Evolutionary conservation across 305 asterid species (phyloP).

Genomic region (Coffea humblotiana): DNA sequence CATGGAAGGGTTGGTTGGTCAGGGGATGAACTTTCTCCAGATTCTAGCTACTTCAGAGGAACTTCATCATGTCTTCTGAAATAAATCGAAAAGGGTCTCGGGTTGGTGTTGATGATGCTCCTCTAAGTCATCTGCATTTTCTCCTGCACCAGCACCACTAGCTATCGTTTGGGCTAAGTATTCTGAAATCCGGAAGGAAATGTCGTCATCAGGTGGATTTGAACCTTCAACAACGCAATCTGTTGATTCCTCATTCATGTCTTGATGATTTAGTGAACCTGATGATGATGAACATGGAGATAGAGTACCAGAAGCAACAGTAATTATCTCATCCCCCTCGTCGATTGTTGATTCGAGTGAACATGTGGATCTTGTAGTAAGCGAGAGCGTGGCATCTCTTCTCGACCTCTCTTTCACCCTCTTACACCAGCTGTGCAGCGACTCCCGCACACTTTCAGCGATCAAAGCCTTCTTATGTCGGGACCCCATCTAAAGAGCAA

Average conservation of each 20-base stretch:
- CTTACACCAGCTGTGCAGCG: constrained; percentile 94
- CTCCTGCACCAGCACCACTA: constrained; percentile 27
- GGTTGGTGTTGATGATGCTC: constrained; percentile 21
- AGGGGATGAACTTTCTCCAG: neutral
- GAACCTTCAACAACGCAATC: constrained; percentile 30
- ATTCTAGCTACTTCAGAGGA: neutral
- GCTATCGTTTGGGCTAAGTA: constrained; percentile 26
- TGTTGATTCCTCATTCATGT: constrained; percentile 20
- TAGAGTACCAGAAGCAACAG: constrained; percentile 64
- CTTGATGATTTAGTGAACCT: constrained; percentile 40
- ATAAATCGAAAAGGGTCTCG: constrained; percentile 54
- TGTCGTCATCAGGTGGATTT: constrained; percentile 21
- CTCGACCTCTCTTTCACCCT: constrained; percentile 76
- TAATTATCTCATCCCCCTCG: constrained; percentile 72
- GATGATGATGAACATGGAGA: constrained; percentile 74
- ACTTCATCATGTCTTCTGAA: constrained; percentile 50
- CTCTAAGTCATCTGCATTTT: constrained; percentile 17
- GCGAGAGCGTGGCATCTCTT: constrained; percentile 44
- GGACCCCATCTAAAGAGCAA: constrained; percentile 66
- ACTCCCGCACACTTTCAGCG: constrained; percentile 84
- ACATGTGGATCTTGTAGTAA: constrained; percentile 75
- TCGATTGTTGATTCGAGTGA: constrained; percentile 59
- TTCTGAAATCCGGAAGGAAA: constrained; percentile 40
- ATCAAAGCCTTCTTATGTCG: constrained; percentile 81
- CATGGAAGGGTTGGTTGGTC: neutral